A percentile compares a stretch with the other conserved stretches of the same genome.
These are phyloP conservation scores for Podila clonocystis DNA, from an alignment of 192 early-diverging fungal species.

Conservation along the genomic window DNA sequence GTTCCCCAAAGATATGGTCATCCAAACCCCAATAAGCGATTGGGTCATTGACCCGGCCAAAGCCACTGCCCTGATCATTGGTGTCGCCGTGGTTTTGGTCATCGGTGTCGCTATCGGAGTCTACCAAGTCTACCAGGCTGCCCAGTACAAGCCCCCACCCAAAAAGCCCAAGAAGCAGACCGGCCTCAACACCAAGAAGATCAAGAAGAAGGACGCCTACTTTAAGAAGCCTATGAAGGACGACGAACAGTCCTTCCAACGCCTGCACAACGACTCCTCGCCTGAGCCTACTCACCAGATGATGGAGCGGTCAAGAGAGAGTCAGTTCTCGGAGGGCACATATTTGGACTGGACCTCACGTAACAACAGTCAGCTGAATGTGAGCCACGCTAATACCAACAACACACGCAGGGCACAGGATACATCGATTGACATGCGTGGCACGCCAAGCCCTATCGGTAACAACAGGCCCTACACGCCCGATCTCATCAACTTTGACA, in stretches of 20 bases:
- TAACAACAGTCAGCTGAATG: slow-evolving; percentile 13
- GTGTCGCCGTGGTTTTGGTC: slow-evolving; percentile 9
- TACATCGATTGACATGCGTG: slow-evolving; percentile 30
- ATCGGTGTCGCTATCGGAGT: slow-evolving; percentile 32
- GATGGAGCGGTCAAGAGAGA: slow-evolving; percentile 30
- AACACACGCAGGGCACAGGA: background rate
- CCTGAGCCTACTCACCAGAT: slow-evolving; percentile 28
- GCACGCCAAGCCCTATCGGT: background rate
- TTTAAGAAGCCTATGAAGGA: slow-evolving; percentile 26
- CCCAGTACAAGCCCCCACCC: slow-evolving; percentile 25
- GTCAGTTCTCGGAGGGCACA: slow-evolving; percentile 32
- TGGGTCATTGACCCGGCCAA: slow-evolving; percentile 20
- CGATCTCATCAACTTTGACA: slow-evolving; percentile 30
- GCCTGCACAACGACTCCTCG: slow-evolving; percentile 19
- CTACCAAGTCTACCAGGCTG: slow-evolving; percentile 29
- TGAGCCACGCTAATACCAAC: background rate
- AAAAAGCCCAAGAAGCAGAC: slow-evolving; percentile 35
- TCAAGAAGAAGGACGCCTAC: slow-evolving; percentile 50
- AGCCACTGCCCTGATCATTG: slow-evolving; percentile 9
- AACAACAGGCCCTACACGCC: background rate
- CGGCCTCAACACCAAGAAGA: slow-evolving; percentile 41
- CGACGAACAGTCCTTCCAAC: slow-evolving; percentile 22
- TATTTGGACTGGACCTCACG: slow-evolving; percentile 36
- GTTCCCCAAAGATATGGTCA: slow-evolving; percentile 8
- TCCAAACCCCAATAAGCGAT: slow-evolving; percentile 4